Evolutionary conservation across 345 rosid species (phyloP).

Genomic region (Geranium rotundifolium): DNA sequence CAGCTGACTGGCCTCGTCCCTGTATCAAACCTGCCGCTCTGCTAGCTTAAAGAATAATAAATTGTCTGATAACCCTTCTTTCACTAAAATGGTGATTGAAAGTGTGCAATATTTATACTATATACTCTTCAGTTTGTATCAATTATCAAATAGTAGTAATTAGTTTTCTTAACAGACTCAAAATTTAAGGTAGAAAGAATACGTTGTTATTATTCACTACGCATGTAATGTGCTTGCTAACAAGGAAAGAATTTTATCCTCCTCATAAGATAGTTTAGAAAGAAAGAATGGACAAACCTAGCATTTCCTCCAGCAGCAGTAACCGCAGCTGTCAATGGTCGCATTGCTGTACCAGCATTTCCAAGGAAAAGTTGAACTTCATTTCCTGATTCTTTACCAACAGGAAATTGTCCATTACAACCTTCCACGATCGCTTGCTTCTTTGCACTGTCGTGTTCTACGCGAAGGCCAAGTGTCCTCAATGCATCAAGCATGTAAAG

Average conservation of each 20-base stretch:
- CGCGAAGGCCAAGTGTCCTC: slow-evolving; percentile 53
- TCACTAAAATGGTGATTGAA: neutral
- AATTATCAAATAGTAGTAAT: neutral
- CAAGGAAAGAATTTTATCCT: neutral
- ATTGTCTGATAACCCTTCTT: neutral
- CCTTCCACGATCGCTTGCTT: slow-evolving; percentile 73
- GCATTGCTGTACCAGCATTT: slow-evolving; percentile 96
- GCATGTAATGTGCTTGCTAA: neutral
- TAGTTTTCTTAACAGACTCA: neutral
- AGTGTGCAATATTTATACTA: too few relatives aligned
- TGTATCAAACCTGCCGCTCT: neutral
- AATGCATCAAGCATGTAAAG: slow-evolving; percentile 87
- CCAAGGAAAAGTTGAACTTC: slow-evolving; percentile 83
- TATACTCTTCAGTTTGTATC: neutral
- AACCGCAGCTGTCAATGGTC: slow-evolving; percentile 88
- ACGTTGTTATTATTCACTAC: neutral
- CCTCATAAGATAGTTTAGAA: neutral
- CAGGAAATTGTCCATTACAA: slow-evolving; percentile 70
- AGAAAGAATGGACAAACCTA: slow-evolving; percentile 27
- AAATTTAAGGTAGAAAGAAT: neutral
- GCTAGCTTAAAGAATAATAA: neutral
- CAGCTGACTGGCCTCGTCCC: neutral
- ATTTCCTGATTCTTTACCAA: slow-evolving; percentile 35
- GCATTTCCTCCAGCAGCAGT: slow-evolving; percentile 87
- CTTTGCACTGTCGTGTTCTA: slow-evolving; percentile 40